Evolutionary conservation across 352 stramenopile genomes (phyloP), one percentile per base, ranked within the genome.

Genomic region (Phytophthora boehmeriae): DNA sequence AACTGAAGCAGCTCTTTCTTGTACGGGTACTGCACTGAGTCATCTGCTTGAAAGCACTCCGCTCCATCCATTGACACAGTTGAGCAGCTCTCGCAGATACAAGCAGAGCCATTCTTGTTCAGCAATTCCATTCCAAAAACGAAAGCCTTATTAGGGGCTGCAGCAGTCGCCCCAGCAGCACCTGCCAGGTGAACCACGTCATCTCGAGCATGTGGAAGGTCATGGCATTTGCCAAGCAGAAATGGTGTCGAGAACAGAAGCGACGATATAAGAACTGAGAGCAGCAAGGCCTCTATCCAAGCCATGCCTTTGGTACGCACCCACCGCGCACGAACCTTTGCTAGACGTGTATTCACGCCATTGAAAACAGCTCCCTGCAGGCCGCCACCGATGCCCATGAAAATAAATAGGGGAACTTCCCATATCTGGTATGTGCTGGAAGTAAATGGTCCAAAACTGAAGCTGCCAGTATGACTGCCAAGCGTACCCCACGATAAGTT

Each of bases 1-100:
- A 99, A 99, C 11, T 86, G 92, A 22, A 99, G 73, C 3, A 99
- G 67, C 23, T 95, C 86, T 28, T 91, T 86, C 59, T 88, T 86
- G 73, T 95, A 95, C 22, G 85, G 80, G 43, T 94, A 94, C 50
- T 85, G 70, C 34, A 77, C 62, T 1, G 79, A 89, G 45, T 93
- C 79, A 45, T 92, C 80, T 0, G 80, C 77, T 39, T 80, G 76
- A 45, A 86, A 89, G 47, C 80, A 90, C 49, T 89, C 73, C 0
- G 76, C 76, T 11, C 75, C 77, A 30, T 88, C 61, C 35, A 92
- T 49, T 2, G 48, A 67, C 9, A 89, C 59, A 23, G 68, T 76
- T 1, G 65, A 47, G 46, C 83, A 92, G 59, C 68, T 89, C 52
- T 92, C 83, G 35, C 83, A 92, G 20, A 92, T 87, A 32, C 83